phyloP scores from a whole-genome alignment of 2,329 filamentous ascomycete genomes.

The Xylaria sp. region DNA sequence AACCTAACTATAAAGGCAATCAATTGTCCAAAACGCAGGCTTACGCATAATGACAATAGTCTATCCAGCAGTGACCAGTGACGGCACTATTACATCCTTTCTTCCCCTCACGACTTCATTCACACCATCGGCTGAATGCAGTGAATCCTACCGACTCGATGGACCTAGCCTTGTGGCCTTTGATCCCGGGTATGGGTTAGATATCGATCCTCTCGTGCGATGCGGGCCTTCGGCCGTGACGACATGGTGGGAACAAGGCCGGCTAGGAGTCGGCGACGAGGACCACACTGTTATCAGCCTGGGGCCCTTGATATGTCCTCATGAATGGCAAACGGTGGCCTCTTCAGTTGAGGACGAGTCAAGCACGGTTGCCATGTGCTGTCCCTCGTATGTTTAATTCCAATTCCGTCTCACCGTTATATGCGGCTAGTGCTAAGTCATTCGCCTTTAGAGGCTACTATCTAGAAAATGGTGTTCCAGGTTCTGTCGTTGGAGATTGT shows the following conservation, averaged over 20 bases:
- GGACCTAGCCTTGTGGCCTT: slow-evolving; percentile 39
- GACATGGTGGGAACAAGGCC: slow-evolving; percentile 40
- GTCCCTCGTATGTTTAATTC: slow-evolving; percentile 24
- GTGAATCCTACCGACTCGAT: slow-evolving; percentile 32
- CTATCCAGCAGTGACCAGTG: not conserved
- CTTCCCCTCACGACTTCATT: slow-evolving; percentile 35
- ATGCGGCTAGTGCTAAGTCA: not conserved
- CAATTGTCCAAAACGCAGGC: no score
- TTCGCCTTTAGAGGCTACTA: slow-evolving; percentile 5
- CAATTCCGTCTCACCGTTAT: not conserved
- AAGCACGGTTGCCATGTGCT: slow-evolving; percentile 39
- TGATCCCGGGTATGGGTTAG: slow-evolving; percentile 39
- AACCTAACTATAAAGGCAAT: not conserved
- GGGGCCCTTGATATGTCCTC: slow-evolving; percentile 36
- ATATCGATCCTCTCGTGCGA: slow-evolving; percentile 32
- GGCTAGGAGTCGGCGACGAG: slow-evolving; percentile 20
- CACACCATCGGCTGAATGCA: slow-evolving; percentile 32
- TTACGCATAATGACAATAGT: not conserved
- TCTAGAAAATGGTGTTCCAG: slow-evolving; percentile 28
- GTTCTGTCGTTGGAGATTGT: slow-evolving; percentile 35
- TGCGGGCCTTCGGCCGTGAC: slow-evolving; percentile 36
- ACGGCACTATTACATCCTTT: slow-evolving; percentile 34
- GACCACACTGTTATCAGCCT: slow-evolving; percentile 37
- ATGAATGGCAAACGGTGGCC: slow-evolving; percentile 34
- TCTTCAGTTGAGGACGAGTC: slow-evolving; percentile 24